Base-by-base conservation (phyloP, 257 asterid genomes). In the Capsicum chinense region DNA sequence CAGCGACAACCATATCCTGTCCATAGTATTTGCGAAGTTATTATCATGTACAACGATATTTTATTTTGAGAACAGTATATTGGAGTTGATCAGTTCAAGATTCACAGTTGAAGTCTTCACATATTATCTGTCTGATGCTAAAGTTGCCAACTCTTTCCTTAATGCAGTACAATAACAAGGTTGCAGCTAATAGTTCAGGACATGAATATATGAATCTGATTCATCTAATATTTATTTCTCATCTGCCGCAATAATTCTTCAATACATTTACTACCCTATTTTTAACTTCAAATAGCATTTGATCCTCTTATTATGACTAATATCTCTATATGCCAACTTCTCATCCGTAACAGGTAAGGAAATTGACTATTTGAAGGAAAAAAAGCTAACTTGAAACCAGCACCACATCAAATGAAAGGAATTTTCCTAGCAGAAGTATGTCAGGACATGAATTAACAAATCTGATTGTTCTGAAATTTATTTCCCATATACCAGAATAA, bases 1-100 rank as follows among this genome's bases (percentile, higher is more conserved):
- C 97, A 4, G 92, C 97, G 0, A 93, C 92, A 0, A 93, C 91
- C 96, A 93, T 90, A 56, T 92, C 95, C 95, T 93, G 84, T 50
- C 47, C 67, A 26, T 26, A 33, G 17, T 14, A 48, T 26, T 39
- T 13, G 64, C 5, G 21, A 44, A 48, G 35, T 17, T 48, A 26
- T 26, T 26, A 26, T 26, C 33, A 26, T 26, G 33, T 26, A 26
- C n/a, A 56, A 50, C 7, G 14, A 56, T 1, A 10, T 12, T 56
- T 9, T 21, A 50, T 50, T 50, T 63, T 13, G 21, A 11, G 14
- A 63, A 11, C 70, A 21, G 44, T 1, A 64, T 21, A 26, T 26
- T 9, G 9, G 44, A 21, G 35, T 60, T n/a, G n/a, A 21, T 21
- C 37, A 59, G 1, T 33, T 26, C 33, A 26, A 26, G 33, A 26